phyloP scores from a whole-genome alignment of 2,329 filamentous ascomycete genomes.

The Beauveria caledonica region DNA sequence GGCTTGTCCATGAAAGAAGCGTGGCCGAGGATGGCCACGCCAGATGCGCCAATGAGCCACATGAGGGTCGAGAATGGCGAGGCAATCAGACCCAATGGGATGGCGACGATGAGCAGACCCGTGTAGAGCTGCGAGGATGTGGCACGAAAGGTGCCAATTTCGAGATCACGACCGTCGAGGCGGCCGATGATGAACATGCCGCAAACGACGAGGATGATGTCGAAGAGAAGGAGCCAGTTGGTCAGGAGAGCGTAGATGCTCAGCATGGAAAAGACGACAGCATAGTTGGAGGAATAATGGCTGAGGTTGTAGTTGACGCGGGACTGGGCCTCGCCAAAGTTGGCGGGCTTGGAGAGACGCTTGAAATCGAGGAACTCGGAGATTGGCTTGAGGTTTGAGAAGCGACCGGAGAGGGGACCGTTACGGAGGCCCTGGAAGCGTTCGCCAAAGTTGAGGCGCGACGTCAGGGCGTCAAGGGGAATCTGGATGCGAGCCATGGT shows the following conservation, averaged over 20 bases:
- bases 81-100: conserved; percentile 78
- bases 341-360: conserved; percentile 86
- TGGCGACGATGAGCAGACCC: conserved; percentile 68
- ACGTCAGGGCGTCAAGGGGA: conserved; percentile 84
- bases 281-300: conserved; percentile 98
- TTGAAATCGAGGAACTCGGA: conserved; percentile 95
- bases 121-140: conserved; percentile 94
- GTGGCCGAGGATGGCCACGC: conserved; percentile 89
- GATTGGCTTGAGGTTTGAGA: conserved; percentile 85
- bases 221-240: conserved; percentile 79
- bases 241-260: conserved; percentile 91
- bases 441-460: conserved; percentile 75
- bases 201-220: conserved; percentile 77
- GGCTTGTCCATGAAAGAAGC: conserved; percentile 95
- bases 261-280: conserved; percentile 86
- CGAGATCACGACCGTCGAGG: conserved; percentile 79
- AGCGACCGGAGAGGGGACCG: conserved; percentile 71
- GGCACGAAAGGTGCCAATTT: conserved; percentile 73
- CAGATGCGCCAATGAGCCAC: conserved; percentile 93
- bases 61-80: conserved; percentile 78
- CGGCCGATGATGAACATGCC: conserved; percentile 90
- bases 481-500: conserved; percentile 84
- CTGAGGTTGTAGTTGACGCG: conserved; percentile 95
- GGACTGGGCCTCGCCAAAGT: conserved; percentile 83
- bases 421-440: conserved; percentile 78